Evolutionary conservation across 202 grass and related monocot species (phyloP).

Genomic region (Zizania palustris): DNA sequence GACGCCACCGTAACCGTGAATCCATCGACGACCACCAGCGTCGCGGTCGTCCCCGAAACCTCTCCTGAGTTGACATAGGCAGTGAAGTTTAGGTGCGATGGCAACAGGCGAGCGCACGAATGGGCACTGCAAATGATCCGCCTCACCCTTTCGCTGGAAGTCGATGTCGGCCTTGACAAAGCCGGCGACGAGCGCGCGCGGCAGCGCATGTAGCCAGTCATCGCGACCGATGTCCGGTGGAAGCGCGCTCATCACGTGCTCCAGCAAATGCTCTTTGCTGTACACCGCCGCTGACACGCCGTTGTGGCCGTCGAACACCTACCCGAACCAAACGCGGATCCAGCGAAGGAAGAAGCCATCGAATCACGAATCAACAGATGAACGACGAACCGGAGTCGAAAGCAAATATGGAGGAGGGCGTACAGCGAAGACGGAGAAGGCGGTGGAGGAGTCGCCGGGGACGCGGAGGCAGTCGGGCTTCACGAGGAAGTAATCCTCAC

Average conservation of each 20-base stretch:
- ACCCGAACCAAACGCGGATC: constrained; percentile 17
- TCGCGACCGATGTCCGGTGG: constrained; percentile 79
- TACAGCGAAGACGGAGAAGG: constrained; percentile 98
- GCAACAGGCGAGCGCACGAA: not conserved
- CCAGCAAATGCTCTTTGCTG: constrained; percentile 87
- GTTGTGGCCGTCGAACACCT: constrained; percentile 98
- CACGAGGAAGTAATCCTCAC: constrained; percentile 90
- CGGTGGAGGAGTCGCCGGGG: constrained; percentile 60
- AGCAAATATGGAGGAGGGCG: not conserved
- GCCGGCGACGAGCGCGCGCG: constrained; percentile 82
- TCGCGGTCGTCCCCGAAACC: constrained; percentile 85
- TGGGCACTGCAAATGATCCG: not conserved
- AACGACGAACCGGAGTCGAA: not conserved
- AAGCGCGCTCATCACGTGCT: constrained; percentile 86
- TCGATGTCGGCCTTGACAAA: constrained; percentile 96
- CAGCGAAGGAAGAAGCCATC: constrained; percentile 16
- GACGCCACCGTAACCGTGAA: constrained; percentile 88
- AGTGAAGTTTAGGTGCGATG: not conserved
- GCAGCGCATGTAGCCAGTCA: constrained; percentile 84
- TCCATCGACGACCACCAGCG: constrained; percentile 79
- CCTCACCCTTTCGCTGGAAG: constrained; percentile 84
- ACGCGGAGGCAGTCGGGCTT: constrained; percentile 81
- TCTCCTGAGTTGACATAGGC: constrained; percentile 53
- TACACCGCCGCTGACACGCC: constrained; percentile 86
- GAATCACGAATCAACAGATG: constrained; percentile 5